Base-by-base conservation (phyloP, 108 stramenopile genomes). In the Cyclotella baltica region DNA sequence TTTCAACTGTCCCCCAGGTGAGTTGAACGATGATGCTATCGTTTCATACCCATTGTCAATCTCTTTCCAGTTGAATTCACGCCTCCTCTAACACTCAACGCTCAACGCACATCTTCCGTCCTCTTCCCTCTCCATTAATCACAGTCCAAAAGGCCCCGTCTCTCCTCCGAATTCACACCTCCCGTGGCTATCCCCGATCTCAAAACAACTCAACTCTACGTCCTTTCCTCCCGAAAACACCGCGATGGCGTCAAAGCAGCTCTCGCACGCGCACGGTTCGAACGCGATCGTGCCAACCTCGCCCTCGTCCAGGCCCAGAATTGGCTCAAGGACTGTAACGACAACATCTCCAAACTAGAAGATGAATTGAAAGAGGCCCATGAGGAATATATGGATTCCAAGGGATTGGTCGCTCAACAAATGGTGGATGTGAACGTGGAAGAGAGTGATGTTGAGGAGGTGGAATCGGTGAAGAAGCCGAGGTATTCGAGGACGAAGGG, bases 381-480 rank as follows among this genome's bases (percentile, higher is more conserved):
- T 19, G 20, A 57, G 18, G 78, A 80, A 57, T 80, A 80, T 29
- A 19, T 61, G 64, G 78, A 80, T 53, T 71, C 78, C 72, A 80
- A 73, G 72, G 65, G 57, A 11, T 35, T 80, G 23, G 33, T 66
- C 15, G n/a, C 25, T 22, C 51, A 51, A 20, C 56, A 72, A 40
- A 61, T 35, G 51, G 56, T 55, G 31, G 55, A 43, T 19, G 35
- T 50, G 38, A 58, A 35, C n/a, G 38, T 67, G 52, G 64, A 58
- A 8, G 64, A 33, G 29, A 51, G 30, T 28, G 48, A 37, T 47
- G 73, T 35, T 38, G 75, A 33, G 22, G 72, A 50, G 18, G 48
- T 67, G 30, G 43, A 52, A 25, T n/a, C 27, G 37, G 31, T 48
- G 19, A 52, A 51, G 56, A 76, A 33, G 37, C 29, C 55, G 1